Evolutionary conservation across 2,329 filamentous ascomycete genomes (phyloP).

Genomic region (Trichoderma asperellum): DNA sequence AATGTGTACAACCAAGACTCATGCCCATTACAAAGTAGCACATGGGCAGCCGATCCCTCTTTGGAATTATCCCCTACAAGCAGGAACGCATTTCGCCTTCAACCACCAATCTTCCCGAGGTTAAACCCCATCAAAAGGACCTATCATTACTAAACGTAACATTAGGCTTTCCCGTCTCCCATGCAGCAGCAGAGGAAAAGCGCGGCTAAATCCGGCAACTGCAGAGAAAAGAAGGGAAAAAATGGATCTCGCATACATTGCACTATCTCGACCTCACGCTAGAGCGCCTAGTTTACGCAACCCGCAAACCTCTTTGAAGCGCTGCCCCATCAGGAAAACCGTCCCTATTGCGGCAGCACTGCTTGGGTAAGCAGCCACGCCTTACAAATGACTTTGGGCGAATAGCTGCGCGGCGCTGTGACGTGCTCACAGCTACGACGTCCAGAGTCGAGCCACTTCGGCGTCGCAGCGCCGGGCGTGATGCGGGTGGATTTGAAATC

Average conservation of each 20-base stretch:
- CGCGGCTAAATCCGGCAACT: constrained; percentile 14
- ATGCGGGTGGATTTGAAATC: constrained; percentile 21
- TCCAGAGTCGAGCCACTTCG: constrained; percentile 8
- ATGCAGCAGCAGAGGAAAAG: neutral
- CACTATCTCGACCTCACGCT: neutral
- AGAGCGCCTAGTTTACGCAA: neutral
- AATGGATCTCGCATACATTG: neutral
- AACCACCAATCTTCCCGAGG: neutral
- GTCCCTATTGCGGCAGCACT: neutral
- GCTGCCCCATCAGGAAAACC: neutral
- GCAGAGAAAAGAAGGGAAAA: neutral
- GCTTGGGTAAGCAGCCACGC: constrained; percentile 18
- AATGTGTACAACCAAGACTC: neutral
- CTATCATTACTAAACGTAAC: neutral
- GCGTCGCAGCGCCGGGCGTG: neutral
- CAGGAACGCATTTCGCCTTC: neutral
- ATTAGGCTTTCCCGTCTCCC: neutral
- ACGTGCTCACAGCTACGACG: constrained; percentile 15
- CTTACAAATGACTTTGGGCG: constrained; percentile 26
- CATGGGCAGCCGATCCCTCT: neutral
- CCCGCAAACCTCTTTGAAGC: neutral
- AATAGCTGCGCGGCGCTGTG: constrained; percentile 20
- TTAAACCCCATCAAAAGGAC: neutral
- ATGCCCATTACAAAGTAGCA: neutral
- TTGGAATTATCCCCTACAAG: neutral